These are phyloP conservation scores for Poa annua DNA, from an alignment of 176 grass and related monocot species.

Conservation along the genomic window DNA sequence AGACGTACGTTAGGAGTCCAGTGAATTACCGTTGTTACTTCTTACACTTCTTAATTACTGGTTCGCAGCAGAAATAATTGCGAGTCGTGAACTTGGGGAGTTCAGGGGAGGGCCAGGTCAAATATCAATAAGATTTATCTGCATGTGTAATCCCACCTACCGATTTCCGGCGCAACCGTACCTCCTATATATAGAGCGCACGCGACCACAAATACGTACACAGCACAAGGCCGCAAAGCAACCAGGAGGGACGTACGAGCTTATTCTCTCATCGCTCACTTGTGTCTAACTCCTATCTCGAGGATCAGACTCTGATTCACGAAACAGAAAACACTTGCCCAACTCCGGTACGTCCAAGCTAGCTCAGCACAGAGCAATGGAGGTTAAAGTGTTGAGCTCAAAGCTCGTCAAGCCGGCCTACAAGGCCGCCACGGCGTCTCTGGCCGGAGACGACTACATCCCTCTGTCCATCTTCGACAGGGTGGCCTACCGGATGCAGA, in stretches of 20 bases:
- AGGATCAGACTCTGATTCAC: background rate
- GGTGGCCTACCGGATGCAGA: constrained; percentile 53
- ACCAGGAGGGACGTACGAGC: background rate
- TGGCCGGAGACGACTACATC: background rate
- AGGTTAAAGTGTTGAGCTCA: background rate
- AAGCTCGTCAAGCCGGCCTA: constrained; percentile 4
- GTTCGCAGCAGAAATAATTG: too few species aligned
- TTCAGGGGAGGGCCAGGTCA: background rate
- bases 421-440: background rate
- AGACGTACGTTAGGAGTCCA: too few species aligned
- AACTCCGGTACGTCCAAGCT: background rate
- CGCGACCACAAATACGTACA: constrained; percentile 3
- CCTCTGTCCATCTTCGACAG: constrained; percentile 68
- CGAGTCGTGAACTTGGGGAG: too few species aligned
- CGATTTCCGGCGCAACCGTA: background rate
- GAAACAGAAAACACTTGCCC: background rate
- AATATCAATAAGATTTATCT: background rate
- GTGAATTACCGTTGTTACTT: too few species aligned
- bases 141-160: background rate
- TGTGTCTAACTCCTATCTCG: background rate
- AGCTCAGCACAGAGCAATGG: background rate
- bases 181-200: background rate
- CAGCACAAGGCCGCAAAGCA: background rate
- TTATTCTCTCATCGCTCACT: background rate
- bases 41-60: too few species aligned